These are phyloP conservation scores for Microascus cirrosus DNA, from an alignment of 2,329 filamentous ascomycete species.

Conservation along the genomic window DNA sequence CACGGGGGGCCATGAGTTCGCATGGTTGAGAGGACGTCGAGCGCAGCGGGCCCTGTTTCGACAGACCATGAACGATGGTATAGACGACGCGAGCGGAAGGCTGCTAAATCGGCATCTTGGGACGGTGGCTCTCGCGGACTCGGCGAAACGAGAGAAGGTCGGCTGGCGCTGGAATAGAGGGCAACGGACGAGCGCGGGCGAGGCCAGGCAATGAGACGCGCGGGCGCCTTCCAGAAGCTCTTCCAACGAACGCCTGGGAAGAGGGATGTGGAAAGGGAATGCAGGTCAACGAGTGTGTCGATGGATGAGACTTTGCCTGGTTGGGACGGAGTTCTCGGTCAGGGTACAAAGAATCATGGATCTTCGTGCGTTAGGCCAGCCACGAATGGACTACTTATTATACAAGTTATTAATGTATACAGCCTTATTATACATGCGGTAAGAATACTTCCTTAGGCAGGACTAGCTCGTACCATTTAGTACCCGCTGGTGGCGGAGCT, in stretches of 20 bases:
- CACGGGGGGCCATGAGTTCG: background rate
- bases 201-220: background rate
- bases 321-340: background rate
- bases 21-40: conserved; percentile 1
- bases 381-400: background rate
- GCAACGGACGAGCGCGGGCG: background rate
- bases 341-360: background rate
- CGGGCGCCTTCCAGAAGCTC: background rate
- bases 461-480: background rate
- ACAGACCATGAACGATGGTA: background rate
- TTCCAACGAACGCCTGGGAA: background rate
- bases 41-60: background rate
- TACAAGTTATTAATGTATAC: background rate
- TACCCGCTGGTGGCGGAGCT: background rate
- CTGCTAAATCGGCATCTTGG: background rate
- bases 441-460: background rate
- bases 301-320: background rate
- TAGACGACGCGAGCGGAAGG: background rate
- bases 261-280: background rate
- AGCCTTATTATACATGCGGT: background rate
- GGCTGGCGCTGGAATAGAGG: background rate
- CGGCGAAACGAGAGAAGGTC: background rate
- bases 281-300: background rate
- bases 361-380: background rate
- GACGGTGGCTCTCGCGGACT: background rate